A percentile compares a stretch with the other conserved stretches of the same genome.
Evolutionary conservation across 768 basidiomycete genomes (phyloP).

Genomic region (Trametes elegans): DNA sequence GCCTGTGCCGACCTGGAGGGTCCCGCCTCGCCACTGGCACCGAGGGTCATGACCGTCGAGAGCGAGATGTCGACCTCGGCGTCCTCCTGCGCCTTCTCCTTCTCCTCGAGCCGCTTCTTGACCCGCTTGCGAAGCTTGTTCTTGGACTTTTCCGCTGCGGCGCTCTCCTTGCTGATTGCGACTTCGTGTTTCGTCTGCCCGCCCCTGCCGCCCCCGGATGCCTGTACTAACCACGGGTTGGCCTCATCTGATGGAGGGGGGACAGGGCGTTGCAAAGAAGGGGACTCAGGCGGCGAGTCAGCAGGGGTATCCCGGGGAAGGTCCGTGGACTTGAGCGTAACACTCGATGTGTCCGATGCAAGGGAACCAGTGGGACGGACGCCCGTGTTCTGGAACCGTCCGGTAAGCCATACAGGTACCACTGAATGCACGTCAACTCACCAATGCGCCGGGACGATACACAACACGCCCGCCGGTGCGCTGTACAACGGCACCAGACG

Average conservation of each 20-base stretch:
- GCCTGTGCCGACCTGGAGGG: slow-evolving; percentile 15
- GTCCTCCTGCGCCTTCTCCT: slow-evolving; percentile 65
- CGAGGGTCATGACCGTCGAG: slow-evolving; percentile 43
- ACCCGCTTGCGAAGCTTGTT: slow-evolving; percentile 70
- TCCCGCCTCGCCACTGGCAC: slow-evolving; percentile 1
- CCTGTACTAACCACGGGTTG: slow-evolving; percentile 80
- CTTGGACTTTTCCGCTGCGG: slow-evolving; percentile 59
- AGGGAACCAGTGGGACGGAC: slow-evolving; percentile 31
- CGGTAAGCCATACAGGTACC: background rate
- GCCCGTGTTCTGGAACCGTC: slow-evolving; percentile 3
- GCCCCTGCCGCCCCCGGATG: slow-evolving; percentile 40
- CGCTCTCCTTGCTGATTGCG: slow-evolving; percentile 65
- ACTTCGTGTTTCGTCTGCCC: slow-evolving; percentile 75
- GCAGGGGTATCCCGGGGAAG: slow-evolving; percentile 39
- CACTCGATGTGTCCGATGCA: slow-evolving; percentile 62
- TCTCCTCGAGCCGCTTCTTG: slow-evolving; percentile 54
- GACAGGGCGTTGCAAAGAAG: slow-evolving; percentile 12
- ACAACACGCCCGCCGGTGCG: slow-evolving; percentile 68
- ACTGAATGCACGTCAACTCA: slow-evolving; percentile 7
- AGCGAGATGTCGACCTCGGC: slow-evolving; percentile 76
- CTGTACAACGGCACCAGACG: slow-evolving; percentile 43
- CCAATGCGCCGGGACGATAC: slow-evolving; percentile 52
- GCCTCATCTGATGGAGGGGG: slow-evolving; percentile 19
- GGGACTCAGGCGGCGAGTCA: slow-evolving; percentile 22
- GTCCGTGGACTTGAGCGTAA: slow-evolving; percentile 60